Percentiles rank a stretch among this genome's conserved stretches.
Conservation (phyloP, 2,329 filamentous ascomycete genomes). For the Aspergillus sp. region DNA sequence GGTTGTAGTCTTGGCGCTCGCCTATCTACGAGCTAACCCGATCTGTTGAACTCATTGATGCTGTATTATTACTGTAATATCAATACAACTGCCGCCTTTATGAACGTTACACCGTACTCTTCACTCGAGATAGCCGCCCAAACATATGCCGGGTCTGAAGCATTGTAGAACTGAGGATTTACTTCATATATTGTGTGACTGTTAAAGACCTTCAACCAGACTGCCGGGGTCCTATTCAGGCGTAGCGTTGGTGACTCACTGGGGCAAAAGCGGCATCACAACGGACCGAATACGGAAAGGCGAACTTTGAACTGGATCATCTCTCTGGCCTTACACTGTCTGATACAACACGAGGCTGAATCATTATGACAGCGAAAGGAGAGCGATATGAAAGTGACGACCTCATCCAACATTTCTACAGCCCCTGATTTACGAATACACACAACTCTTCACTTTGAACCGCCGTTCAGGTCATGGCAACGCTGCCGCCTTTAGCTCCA, state of each 20-base stretch:
- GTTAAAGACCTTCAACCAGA: not conserved
- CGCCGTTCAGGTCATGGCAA: conserved; percentile 39
- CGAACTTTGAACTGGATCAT: not conserved
- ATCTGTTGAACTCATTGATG: conserved; percentile 19
- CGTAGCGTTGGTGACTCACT: not conserved
- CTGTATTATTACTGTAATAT: not conserved
- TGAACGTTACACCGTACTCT: no score
- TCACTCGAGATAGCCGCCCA: not conserved
- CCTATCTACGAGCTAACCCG: conserved; percentile 39
- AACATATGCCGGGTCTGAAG: not conserved
- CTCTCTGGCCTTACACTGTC: not conserved
- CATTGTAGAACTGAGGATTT: not conserved
- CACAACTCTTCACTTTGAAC: not conserved
- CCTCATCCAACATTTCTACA: not conserved
- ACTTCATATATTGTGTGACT: not conserved
- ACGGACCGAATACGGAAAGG: not conserved
- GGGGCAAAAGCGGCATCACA: not conserved
- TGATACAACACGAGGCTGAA: conserved; percentile 4
- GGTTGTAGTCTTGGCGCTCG: conserved; percentile 36
- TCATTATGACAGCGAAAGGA: conserved; percentile 1
- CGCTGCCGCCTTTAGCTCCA: conserved; percentile 71
- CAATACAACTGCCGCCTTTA: not conserved
- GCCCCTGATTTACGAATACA: not conserved
- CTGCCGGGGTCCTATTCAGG: not conserved
- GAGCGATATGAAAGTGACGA: not conserved